Conservation (phyloP, 331 rosid species). For the Spiraea crenata region DNA sequence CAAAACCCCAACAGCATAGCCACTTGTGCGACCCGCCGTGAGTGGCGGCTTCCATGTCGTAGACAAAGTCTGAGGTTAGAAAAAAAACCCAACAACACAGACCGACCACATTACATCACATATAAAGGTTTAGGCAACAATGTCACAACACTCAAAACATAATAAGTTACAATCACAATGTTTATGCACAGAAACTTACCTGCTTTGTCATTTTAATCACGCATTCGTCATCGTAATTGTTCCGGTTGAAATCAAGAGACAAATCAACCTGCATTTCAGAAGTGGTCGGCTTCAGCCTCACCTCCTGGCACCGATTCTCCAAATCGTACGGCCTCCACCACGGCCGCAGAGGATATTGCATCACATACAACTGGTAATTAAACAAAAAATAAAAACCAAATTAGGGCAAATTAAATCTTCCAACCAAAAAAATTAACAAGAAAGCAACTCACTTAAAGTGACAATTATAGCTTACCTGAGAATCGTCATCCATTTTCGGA, state of each 20-base stretch:
- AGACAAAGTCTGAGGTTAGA: conserved; percentile 54
- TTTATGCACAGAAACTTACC: conserved; percentile 36
- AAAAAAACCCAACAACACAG: conserved; percentile 21
- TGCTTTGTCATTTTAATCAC: conserved; percentile 52
- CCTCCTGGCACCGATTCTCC: conserved; percentile 79
- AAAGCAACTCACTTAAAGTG: neutral
- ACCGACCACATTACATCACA: neutral
- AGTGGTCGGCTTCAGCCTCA: conserved; percentile 61
- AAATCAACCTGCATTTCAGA: conserved; percentile 70
- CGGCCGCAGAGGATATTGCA: conserved; percentile 90
- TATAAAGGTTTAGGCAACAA: neutral
- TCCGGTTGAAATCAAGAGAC: conserved; percentile 50
- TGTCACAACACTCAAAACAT: neutral
- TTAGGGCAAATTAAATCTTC: neutral
- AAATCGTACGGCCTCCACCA: conserved; percentile 84
- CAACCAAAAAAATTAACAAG: neutral
- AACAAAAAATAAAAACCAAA: neutral
- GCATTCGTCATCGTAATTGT: conserved; percentile 48
- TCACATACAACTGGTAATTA: conserved; percentile 51
- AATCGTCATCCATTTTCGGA: conserved; percentile 41
- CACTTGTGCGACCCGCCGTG: conserved; percentile 25
- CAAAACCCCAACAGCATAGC: conserved; percentile 74
- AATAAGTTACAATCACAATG: neutral
- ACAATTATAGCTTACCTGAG: conserved; percentile 41
- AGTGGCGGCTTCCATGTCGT: conserved; percentile 64